Base-by-base conservation (phyloP, 495 filamentous ascomycete species). In the Penicillium canariense region DNA sequence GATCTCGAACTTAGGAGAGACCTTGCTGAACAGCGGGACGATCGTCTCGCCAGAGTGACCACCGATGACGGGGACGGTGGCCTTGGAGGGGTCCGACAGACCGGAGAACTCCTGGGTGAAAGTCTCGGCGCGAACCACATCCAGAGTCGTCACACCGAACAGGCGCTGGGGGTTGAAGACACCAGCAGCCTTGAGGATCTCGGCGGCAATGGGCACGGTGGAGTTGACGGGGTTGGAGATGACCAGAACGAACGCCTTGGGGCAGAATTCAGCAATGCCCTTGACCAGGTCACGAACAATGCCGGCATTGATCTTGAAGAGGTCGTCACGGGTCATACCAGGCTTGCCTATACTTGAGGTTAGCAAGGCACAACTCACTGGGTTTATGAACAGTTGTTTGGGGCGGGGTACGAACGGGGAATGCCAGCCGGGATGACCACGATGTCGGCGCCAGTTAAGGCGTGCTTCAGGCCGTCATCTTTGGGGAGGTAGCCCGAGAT, bases 191-290 rank as follows among this genome's bases (percentile, higher is more conserved):
- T 96, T 97, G 70, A 98, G 85, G 49, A 96, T 84, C 78, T 98
- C 94, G 48, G 94, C 94, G 39, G 95, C 90, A 70, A 98, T 96
- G 46, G 95, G 94, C 53, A 98, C 95, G 31, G 95, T 98, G 20
- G 89, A 95, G 87, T 98, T 98, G 73, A 98, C 94, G 30, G 94
- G 94, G 82, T 98, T 98, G 58, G 94, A 97, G 75, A 98, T 98
- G 79, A 98, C 84, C 44, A 97, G 84, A 68, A 92, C 83, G 74
- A 86, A 97, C 32, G 94, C 94, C 64, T 96, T 93, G 61, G 94
- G 94, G 68, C 83, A 83, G 63, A 84, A 81, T 68, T 97, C 85
- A 55, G 94, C 93, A 59, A 92, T 84, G 27, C 89, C 85, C 70
- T 91, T 85, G 65, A 89, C 84, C 48, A 97, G 80, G 55, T 87